Evolutionary conservation across 129 eudicot genomes (phyloP), one percentile per base, ranked within the genome.

Genomic region (Flaveria robusta): DNA sequence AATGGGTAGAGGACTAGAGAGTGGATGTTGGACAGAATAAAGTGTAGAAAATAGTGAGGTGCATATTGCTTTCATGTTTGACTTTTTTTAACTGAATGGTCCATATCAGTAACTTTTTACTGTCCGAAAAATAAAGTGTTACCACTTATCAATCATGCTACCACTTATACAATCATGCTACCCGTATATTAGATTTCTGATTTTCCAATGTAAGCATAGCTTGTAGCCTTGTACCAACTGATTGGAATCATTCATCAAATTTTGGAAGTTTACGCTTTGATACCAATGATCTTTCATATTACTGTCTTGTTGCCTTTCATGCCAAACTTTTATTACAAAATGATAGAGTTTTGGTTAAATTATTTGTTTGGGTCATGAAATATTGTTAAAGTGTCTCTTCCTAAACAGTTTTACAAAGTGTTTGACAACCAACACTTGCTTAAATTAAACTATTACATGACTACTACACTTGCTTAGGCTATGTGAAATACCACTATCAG

Each of bases 1-100:
- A 42, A 39, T 16, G 67, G 26, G 56, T 9, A 11, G 69, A 68
- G 46, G 71, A n/a, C n/a, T n/a, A n/a, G n/a, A n/a, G n/a, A n/a
- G 29, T 62, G 59, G 23, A 77, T 68, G 63, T 34, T 34, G 55
- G 62, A 63, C 39, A 8, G 70, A 58, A 78, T 67, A 71, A 79
- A 64, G 77, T 50, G 66, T 34, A 79, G 31, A 71, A 71, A 62
- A 71, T 1, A 71, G 77, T 62, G 56, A 15, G 22, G 45, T 64
- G 77, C 82, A 71, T 60, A 51, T 49, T 62, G 77, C 82, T 78
- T 78, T 78, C 77, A 70, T 78, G 66, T 79, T 79, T 79, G 83
- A 79, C 83, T 62, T 79, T 79, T 67, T 42, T 71, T 65, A 20
- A 79, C 58, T 7, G 47, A 79, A 71, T 66, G 67, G 83, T 79